Conservation (phyloP, 164 flowering plant genomes). For the Liquidambar formosana region DNA sequence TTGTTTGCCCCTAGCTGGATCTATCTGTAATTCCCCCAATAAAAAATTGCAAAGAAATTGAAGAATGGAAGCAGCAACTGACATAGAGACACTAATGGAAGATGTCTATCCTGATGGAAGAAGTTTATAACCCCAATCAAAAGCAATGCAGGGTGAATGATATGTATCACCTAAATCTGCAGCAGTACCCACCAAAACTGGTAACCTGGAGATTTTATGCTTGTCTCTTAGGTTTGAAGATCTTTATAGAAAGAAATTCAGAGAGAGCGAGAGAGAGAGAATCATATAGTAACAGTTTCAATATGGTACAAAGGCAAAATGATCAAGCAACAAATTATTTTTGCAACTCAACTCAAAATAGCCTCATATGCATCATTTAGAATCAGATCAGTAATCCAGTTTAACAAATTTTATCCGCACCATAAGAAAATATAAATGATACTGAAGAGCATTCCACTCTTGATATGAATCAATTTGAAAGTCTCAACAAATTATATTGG, state of each 20-base stretch:
- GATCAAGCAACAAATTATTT: not conserved
- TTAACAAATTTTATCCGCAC: not conserved
- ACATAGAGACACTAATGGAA: constrained; percentile 1
- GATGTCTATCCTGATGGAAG: not conserved
- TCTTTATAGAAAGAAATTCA: no score
- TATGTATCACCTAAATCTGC: constrained; percentile 1
- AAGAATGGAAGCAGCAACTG: not conserved
- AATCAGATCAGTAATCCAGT: not conserved
- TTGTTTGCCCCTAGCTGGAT: no score
- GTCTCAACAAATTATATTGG: not conserved
- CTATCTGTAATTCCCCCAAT: no score
- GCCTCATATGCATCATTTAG: not conserved
- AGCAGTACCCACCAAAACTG: not conserved
- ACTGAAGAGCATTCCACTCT: not conserved
- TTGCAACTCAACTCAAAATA: not conserved
- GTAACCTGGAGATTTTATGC: not conserved
- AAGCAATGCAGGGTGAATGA: not conserved
- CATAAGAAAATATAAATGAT: not conserved
- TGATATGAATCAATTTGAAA: not conserved
- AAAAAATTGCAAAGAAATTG: not conserved
- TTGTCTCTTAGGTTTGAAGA: not conserved
- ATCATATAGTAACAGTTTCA: not conserved
- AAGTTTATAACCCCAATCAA: not conserved
- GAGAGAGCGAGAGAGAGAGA: no score
- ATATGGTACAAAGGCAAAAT: not conserved